Percentiles rank a stretch among this genome's conserved stretches.
Conservation (phyloP, 164 flowering plant species). For the Vitis vinifera region DNA sequence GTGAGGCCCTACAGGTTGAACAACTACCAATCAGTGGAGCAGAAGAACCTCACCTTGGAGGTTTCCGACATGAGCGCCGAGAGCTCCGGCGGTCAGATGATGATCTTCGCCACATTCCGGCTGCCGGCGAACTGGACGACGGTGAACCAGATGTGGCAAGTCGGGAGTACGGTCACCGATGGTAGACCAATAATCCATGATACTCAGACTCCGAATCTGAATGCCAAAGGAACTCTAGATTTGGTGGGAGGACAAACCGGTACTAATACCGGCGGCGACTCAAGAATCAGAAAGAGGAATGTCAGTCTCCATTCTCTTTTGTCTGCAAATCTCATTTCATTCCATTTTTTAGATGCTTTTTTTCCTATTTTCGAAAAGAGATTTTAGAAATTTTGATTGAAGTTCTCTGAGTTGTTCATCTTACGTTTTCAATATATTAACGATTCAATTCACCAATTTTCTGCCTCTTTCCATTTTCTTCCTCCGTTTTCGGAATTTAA, state of each 20-base stretch:
- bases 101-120: conserved; percentile 24
- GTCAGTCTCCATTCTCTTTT: conserved; percentile 29
- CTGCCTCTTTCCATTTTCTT: too few relatives aligned
- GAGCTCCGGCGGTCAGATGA: conserved; percentile 4
- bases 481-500: too few relatives aligned
- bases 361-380: background rate
- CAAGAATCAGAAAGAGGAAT: conserved; percentile 33
- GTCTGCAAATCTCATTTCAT: background rate
- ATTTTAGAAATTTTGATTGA: background rate
- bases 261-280: conserved; percentile 2
- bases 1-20: conserved; percentile 32
- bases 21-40: conserved; percentile 16
- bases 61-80: conserved; percentile 29
- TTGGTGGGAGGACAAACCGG: conserved; percentile 31
- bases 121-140: conserved; percentile 19
- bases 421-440: too few relatives aligned
- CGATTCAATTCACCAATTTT: too few relatives aligned
- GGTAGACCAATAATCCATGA: conserved; percentile 46
- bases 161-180: conserved; percentile 29
- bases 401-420: too few relatives aligned
- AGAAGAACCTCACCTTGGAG: conserved; percentile 22
- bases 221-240: conserved; percentile 45
- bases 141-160: conserved; percentile 46
- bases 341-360: background rate
- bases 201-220: conserved; percentile 38